Conservation (phyloP, 78 protist genomes). For the Dictyostelium firmibasis region DNA sequence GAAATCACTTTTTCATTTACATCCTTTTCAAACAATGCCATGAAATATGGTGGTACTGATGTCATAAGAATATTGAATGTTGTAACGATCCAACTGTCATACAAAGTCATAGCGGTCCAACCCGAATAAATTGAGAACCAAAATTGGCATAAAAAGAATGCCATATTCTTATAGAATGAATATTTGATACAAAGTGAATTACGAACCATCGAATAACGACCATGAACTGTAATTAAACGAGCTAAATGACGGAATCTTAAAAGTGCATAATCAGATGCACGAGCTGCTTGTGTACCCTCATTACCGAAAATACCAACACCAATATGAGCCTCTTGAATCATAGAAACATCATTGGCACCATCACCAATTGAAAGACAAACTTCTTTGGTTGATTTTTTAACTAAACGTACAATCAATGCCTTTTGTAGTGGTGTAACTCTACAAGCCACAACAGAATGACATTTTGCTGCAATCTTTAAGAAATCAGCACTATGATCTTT, state of each 20-base stretch:
- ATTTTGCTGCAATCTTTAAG: conserved; percentile 61
- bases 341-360: conserved; percentile 86
- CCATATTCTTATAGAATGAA: conserved; percentile 93
- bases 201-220: conserved; percentile 86
- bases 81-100: conserved; percentile 79
- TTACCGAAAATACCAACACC: conserved; percentile 95
- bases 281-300: conserved; percentile 96
- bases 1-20: conserved; percentile 20
- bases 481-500: conserved; percentile 55
- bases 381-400: conserved; percentile 7
- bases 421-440: conserved; percentile 94
- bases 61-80: conserved; percentile 90
- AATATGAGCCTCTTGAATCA: conserved; percentile 85
- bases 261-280: conserved; percentile 93
- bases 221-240: conserved; percentile 91
- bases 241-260: conserved; percentile 71
- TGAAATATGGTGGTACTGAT: conserved; percentile 81
- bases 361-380: conserved; percentile 93
- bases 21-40: conserved; percentile 79
- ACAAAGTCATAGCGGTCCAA: conserved; percentile 81
- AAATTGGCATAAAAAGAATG: conserved; percentile 73
- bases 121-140: conserved; percentile 70
- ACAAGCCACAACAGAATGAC: conserved; percentile 91
- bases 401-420: conserved; percentile 88
- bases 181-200: conserved; percentile 79